Evolutionary conservation across 176 grass and related monocot species (phyloP).

Genomic region (Sorghum bicolor): Sorghum_bicolor_NCBIv3 NC_012879.2:3300501-3301000

Average conservation of each 20-base stretch:
- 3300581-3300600: slow-evolving; percentile 47
- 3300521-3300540: slow-evolving; percentile 34
- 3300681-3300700: slow-evolving; percentile 50
- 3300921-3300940: slow-evolving; percentile 32
- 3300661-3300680: slow-evolving; percentile 38
- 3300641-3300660: not conserved
- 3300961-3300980: not conserved
- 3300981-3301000: not conserved
- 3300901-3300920: slow-evolving; percentile 1
- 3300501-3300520: not conserved
- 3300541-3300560: slow-evolving; percentile 49
- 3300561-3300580: slow-evolving; percentile 59
- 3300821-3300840: slow-evolving; percentile 39
- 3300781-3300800: slow-evolving; percentile 53
- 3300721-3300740: slow-evolving; percentile 19
- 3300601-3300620: slow-evolving; percentile 49
- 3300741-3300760: slow-evolving; percentile 63
- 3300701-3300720: slow-evolving; percentile 29
- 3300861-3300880: slow-evolving; percentile 32
- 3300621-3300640: not conserved
- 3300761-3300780: slow-evolving; percentile 45
- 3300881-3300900: not conserved
- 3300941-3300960: slow-evolving; percentile 16
- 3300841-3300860: slow-evolving; percentile 20
- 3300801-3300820: slow-evolving; percentile 40